Evolutionary conservation across 306 rosid species (phyloP).

Genomic region (Senna tora): DNA sequence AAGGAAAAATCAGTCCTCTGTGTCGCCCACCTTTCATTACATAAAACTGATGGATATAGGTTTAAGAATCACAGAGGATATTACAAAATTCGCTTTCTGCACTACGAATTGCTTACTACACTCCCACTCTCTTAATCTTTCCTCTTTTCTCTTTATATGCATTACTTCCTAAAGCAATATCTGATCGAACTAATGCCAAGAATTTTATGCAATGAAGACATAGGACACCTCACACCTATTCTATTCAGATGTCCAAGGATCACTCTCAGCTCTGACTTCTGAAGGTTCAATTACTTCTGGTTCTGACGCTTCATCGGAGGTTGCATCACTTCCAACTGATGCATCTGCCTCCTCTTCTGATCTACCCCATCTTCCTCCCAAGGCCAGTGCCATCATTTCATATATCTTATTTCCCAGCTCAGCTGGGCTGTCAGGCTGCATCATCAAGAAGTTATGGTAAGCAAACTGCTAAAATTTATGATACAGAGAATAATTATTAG

Average conservation of each 20-base stretch:
- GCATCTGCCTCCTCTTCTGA: slow-evolving; percentile 55
- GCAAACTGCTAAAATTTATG: background rate
- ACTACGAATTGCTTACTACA: background rate
- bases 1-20: no score
- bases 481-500: background rate
- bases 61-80: background rate
- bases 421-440: slow-evolving; percentile 97
- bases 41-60: no score
- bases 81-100: slow-evolving; percentile 19
- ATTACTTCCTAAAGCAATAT: slow-evolving; percentile 22
- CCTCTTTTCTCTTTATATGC: slow-evolving; percentile 24
- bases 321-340: slow-evolving; percentile 47
- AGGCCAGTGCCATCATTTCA: slow-evolving; percentile 93
- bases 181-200: slow-evolving; percentile 41
- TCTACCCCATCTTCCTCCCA: slow-evolving; percentile 98
- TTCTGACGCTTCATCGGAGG: slow-evolving; percentile 45
- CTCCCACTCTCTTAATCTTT: background rate
- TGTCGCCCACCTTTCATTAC: no score
- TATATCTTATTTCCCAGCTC: slow-evolving; percentile 89
- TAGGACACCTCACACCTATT: no score
- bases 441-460: slow-evolving; percentile 11
- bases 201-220: background rate
- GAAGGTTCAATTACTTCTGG: slow-evolving; percentile 79
- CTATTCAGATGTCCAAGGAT: slow-evolving; percentile 88
- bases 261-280: slow-evolving; percentile 78